These are phyloP conservation scores for Logfia minima DNA, from an alignment of 129 eudicot species.

Conservation along the genomic window DNA sequence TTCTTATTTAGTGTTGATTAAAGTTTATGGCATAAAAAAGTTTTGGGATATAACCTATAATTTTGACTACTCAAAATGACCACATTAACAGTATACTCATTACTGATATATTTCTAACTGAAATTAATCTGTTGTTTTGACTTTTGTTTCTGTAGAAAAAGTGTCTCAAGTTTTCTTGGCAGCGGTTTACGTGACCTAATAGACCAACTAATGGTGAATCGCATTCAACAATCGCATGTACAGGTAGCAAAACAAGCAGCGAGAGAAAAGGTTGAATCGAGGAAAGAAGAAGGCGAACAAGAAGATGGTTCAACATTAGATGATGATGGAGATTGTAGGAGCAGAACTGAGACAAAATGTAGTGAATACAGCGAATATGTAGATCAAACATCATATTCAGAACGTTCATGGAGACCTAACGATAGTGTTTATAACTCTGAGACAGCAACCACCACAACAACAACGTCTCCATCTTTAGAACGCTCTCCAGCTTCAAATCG, in stretches of 20 bases:
- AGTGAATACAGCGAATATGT: constrained; percentile 34
- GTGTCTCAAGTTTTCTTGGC: constrained; percentile 68
- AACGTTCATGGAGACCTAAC: constrained; percentile 40
- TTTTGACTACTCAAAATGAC: too few relatives aligned
- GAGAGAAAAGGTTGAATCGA: constrained; percentile 1
- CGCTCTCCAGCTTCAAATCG: constrained; percentile 32
- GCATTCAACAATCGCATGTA: constrained; percentile 32
- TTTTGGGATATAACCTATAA: too few relatives aligned
- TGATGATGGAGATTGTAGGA: constrained; percentile 33
- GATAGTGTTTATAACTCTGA: constrained; percentile 41
- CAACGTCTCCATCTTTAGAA: constrained; percentile 47
- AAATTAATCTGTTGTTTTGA: neutral
- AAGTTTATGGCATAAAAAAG: neutral
- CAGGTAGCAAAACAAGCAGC: constrained; percentile 12
- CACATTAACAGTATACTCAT: too few relatives aligned
- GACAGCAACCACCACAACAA: constrained; percentile 27
- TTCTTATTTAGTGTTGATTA: neutral
- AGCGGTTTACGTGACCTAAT: constrained; percentile 61
- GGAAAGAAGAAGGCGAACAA: constrained; percentile 14
- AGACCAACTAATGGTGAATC: constrained; percentile 63
- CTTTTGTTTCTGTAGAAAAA: constrained; percentile 45
- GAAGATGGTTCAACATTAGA: constrained; percentile 19
- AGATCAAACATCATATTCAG: constrained; percentile 37
- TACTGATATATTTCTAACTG: neutral
- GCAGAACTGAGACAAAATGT: constrained; percentile 29